A percentile compares a stretch with the other conserved stretches of the same genome.
Conservation (phyloP, 352 stramenopile genomes). For the Elongisporangium undulatum region DNA sequence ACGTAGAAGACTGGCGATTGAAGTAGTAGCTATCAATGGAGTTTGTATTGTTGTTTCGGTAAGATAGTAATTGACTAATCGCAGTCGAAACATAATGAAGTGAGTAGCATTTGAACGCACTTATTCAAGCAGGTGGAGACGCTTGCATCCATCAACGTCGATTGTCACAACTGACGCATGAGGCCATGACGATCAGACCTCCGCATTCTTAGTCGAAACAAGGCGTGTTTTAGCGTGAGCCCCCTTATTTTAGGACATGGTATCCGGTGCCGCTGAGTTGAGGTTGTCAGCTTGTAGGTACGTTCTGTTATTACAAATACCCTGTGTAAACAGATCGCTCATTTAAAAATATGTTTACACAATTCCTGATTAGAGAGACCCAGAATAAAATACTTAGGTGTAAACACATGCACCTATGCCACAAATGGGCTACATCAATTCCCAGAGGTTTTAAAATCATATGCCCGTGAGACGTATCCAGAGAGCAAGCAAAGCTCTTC, state of each 20-base stretch:
- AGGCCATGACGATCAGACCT: too few relatives aligned
- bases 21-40: background rate
- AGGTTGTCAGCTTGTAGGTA: background rate
- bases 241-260: background rate
- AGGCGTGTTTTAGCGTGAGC: background rate
- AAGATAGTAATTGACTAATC: background rate
- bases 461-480: background rate
- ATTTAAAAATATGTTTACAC: background rate
- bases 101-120: background rate
- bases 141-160: too few relatives aligned
- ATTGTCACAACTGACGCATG: too few relatives aligned
- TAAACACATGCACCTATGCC: background rate
- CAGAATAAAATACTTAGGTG: background rate
- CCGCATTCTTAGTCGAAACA: background rate
- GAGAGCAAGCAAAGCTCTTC: background rate
- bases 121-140: too few relatives aligned
- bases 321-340: background rate
- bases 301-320: background rate
- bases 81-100: background rate
- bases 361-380: background rate
- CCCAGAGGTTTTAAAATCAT: background rate
- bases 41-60: background rate
- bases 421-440: background rate
- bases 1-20: background rate
- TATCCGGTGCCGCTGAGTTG: background rate